These are phyloP conservation scores for Zygotorulaspora chibaensis DNA, from an alignment of 805 yeast genomes.

Conservation along the genomic window DNA sequence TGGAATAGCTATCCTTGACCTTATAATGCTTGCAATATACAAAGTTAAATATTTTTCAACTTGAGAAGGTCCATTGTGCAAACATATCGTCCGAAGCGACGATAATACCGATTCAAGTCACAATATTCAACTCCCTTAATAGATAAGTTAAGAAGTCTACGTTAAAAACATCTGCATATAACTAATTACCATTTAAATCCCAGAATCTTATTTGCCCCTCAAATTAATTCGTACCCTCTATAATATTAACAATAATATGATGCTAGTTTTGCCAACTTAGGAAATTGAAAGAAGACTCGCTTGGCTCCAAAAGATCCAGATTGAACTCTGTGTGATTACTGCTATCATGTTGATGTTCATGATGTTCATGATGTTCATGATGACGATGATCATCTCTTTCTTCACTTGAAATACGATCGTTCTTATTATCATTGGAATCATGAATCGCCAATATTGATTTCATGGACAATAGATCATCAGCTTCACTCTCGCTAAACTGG, in stretches of 20 bases:
- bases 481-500: slow-evolving; percentile 7
- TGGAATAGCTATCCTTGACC: neutral
- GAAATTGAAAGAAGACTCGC: slow-evolving; percentile 25
- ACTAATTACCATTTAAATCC: neutral
- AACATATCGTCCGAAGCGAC: neutral
- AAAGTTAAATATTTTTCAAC: neutral
- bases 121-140: neutral
- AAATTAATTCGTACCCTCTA: neutral
- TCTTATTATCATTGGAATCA: slow-evolving; percentile 3
- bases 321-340: slow-evolving; percentile 13
- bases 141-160: neutral
- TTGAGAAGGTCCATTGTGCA: neutral
- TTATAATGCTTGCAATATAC: neutral
- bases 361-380: slow-evolving; percentile 1
- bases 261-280: slow-evolving; percentile 25
- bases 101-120: neutral
- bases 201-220: neutral
- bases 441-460: slow-evolving; percentile 9
- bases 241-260: neutral
- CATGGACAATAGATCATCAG: slow-evolving; percentile 7
- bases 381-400: neutral
- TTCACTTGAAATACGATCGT: slow-evolving; percentile 1
- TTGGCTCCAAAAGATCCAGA: slow-evolving; percentile 20
- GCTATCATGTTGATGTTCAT: slow-evolving; percentile 1
- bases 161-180: neutral